Conservation (phyloP, 2,329 filamentous ascomycete species). For the Pyrenophora tritici-repentis region DNA sequence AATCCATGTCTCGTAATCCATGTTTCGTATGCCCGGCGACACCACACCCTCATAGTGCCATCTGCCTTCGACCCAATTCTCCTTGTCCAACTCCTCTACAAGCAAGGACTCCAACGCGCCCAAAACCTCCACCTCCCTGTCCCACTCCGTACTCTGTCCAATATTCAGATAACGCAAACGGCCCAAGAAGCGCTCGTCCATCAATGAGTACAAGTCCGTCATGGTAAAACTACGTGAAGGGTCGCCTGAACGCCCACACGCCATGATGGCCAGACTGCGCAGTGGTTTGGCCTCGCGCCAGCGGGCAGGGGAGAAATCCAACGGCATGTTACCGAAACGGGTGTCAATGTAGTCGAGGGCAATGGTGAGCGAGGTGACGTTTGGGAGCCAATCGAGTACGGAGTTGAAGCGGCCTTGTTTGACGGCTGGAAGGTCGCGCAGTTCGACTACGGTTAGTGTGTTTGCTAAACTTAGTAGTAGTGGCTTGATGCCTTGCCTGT, state of each 20-base stretch:
- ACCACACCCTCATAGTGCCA: slow-evolving; percentile 41
- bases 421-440: slow-evolving; percentile 50
- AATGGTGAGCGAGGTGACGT: slow-evolving; percentile 48
- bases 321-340: slow-evolving; percentile 43
- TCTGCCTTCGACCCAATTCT: slow-evolving; percentile 44
- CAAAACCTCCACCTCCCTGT: slow-evolving; percentile 34
- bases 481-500: slow-evolving; percentile 36
- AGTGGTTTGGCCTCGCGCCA: slow-evolving; percentile 42
- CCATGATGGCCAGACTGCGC: slow-evolving; percentile 47
- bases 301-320: slow-evolving; percentile 9
- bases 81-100: slow-evolving; percentile 43
- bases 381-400: slow-evolving; percentile 49
- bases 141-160: slow-evolving; percentile 49
- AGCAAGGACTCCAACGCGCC: slow-evolving; percentile 48
- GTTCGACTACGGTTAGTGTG: slow-evolving; percentile 43
- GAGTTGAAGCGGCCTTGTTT: slow-evolving; percentile 47
- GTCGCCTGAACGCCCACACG: slow-evolving; percentile 42
- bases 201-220: slow-evolving; percentile 49
- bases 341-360: slow-evolving; percentile 55
- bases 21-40: background rate
- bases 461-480: slow-evolving; percentile 33
- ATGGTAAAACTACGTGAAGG: slow-evolving; percentile 47
- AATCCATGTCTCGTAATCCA: slow-evolving; percentile 34
- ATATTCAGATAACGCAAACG: slow-evolving; percentile 46
- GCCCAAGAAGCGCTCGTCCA: slow-evolving; percentile 50